These are phyloP conservation scores for Volvariella volvacea DNA, from an alignment of 1,284 basidiomycete species.

Conservation along the genomic window DNA sequence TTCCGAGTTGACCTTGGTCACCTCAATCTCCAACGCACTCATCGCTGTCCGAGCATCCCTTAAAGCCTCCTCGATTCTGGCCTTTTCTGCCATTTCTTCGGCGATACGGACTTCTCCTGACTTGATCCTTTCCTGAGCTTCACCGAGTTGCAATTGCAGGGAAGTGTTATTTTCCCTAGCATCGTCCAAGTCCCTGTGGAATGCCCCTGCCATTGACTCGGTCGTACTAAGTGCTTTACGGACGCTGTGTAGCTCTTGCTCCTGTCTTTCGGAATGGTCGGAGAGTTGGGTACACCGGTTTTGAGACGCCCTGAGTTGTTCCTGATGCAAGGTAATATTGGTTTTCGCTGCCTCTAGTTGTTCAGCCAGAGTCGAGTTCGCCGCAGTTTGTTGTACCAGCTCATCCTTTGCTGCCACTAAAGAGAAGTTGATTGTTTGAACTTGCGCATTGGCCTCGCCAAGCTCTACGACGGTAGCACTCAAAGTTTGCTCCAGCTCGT, in stretches of 20 bases:
- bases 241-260: neutral
- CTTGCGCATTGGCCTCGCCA: too few species aligned
- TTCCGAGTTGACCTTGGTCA: neutral
- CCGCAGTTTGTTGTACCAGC: neutral
- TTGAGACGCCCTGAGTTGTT: neutral
- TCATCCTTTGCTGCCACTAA: too few species aligned
- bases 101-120: slow-evolving; percentile 4
- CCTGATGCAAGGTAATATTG: neutral
- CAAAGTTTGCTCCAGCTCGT: too few species aligned
- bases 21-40: neutral
- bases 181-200: slow-evolving; percentile 4
- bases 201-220: neutral
- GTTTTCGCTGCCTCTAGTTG: neutral
- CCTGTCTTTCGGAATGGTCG: neutral
- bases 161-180: slow-evolving; percentile 2
- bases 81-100: slow-evolving; percentile 4
- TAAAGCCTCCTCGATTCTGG: slow-evolving; percentile 4
- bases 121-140: neutral
- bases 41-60: neutral
- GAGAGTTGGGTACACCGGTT: neutral
- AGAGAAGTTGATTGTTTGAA: too few species aligned
- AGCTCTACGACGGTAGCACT: too few species aligned
- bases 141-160: slow-evolving; percentile 10
- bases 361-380: neutral
- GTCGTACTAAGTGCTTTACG: neutral